Base-by-base conservation (phyloP, 768 basidiomycete genomes). In the Cantharellus cinnabarinus region DNA sequence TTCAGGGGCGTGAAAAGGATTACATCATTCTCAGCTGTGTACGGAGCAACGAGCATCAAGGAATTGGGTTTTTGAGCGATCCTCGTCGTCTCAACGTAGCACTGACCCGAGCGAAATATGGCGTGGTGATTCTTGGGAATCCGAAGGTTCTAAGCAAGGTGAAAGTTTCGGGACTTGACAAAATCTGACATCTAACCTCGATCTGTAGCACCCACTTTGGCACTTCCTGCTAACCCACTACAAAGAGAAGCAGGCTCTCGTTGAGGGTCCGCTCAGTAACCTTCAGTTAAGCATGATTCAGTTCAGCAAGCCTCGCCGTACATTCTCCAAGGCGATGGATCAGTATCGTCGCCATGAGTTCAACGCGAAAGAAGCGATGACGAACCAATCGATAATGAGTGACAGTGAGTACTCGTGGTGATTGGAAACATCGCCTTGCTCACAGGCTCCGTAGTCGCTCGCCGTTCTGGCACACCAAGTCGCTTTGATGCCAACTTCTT, bases 121-220 rank as follows among this genome's bases (percentile, higher is more conserved):
- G 95, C 2, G 85, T 94, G 4, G 95, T 99, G 56, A 97, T 99
- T 66, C 76, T 99, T n/a, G 95, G 95, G n/a, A 99, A 99, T 69
- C 95, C 95, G 2, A 98, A 98, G 70, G 94, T 99, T 59, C 74
- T 99, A 55, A 95, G 90, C 82, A 99, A 98, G 83, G 94, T 89
- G 34, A 42, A 29, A 48, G 20, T 48, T 48, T 48, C 29, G 44
- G 44, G 62, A 48, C 44, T 48, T 48, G 10, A 10, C 44, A 48
- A 48, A 48, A 48, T 48, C 29, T 48, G 68, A 61, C 5, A 20
- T 34, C 44, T 53, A 35, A 5, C 44, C 29, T 61, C 60, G 2
- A 4, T 54, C 29, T 59, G 50, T 62, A 99, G 94, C 95, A 99
- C 67, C 91, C 94, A 3, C 76, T 99, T 10, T 99, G 95, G 95